phyloP scores from a whole-genome alignment of 2,329 filamentous ascomycete genomes.

The Pochonia chlamydosporia region DNA sequence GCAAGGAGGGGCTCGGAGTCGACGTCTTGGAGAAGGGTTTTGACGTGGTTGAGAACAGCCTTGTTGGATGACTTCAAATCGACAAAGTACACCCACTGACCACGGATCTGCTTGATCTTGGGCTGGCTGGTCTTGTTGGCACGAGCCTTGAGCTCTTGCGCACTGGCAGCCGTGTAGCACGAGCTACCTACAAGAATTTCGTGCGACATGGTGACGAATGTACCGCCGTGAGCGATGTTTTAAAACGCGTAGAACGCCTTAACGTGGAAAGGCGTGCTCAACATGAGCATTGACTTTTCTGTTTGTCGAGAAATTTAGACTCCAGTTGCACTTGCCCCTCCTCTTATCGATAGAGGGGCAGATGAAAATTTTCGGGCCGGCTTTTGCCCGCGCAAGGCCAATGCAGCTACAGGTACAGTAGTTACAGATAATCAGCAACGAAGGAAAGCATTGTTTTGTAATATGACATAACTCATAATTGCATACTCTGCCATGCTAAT shows the following conservation, averaged over 20 bases:
- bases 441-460: too few species aligned
- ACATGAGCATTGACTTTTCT: not conserved
- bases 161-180: slow-evolving; percentile 43
- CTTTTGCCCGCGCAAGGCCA: slow-evolving; percentile 3
- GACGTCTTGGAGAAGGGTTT: slow-evolving; percentile 39
- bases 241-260: not conserved
- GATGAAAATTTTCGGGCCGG: slow-evolving; percentile 16
- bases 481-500: too few species aligned
- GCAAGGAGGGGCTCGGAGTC: slow-evolving; percentile 20
- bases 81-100: slow-evolving; percentile 62
- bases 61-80: slow-evolving; percentile 46
- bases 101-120: slow-evolving; percentile 43
- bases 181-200: slow-evolving; percentile 34
- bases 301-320: not conserved
- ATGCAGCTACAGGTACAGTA: not conserved
- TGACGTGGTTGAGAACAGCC: slow-evolving; percentile 37
- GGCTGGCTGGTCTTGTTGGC: slow-evolving; percentile 36
- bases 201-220: slow-evolving; percentile 24
- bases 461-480: too few species aligned
- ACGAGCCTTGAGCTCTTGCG: slow-evolving; percentile 37
- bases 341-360: slow-evolving; percentile 14
- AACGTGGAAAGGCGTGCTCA: not conserved
- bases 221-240: slow-evolving; percentile 4
- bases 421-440: too few species aligned
- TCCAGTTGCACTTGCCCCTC: slow-evolving; percentile 10